Evolutionary conservation across 2,329 filamentous ascomycete species (phyloP).

Genomic region (Phialemonium atrogriseum): DNA sequence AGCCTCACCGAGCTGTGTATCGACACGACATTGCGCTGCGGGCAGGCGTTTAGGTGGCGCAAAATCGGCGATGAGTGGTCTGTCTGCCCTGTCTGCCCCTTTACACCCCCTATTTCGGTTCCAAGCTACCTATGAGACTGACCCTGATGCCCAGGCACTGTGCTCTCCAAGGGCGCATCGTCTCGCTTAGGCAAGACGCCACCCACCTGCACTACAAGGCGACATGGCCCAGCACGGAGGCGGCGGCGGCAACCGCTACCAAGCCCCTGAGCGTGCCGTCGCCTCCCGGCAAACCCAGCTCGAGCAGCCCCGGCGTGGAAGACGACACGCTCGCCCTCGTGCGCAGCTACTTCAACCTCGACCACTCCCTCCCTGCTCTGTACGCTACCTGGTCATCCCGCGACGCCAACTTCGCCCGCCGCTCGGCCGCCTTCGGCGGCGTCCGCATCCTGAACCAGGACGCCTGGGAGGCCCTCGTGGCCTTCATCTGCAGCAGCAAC

Average conservation of each 20-base stretch:
- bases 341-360: conserved; percentile 79
- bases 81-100: too few species aligned
- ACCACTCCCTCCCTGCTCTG: conserved; percentile 63
- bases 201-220: conserved; percentile 72
- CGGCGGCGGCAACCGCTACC: conserved; percentile 22
- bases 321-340: conserved; percentile 71
- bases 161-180: conserved; percentile 73
- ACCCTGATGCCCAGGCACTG: conserved; percentile 55
- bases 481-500: conserved; percentile 98
- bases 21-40: conserved; percentile 87
- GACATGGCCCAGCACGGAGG: conserved; percentile 40
- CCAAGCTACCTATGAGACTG: conserved; percentile 5
- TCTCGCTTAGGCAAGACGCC: conserved; percentile 77
- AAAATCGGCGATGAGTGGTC: conserved; percentile 81
- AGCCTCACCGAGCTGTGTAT: conserved; percentile 82
- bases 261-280: conserved; percentile 19
- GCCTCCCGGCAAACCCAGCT: conserved; percentile 15
- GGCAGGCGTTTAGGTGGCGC: conserved; percentile 94
- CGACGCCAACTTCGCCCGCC: conserved; percentile 82
- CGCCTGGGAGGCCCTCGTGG: conserved; percentile 87
- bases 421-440: conserved; percentile 79
- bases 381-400: conserved; percentile 82
- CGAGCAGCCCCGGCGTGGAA: conserved; percentile 11
- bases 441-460: conserved; percentile 91
- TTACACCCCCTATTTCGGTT: too few species aligned